A percentile compares a stretch with the other conserved stretches of the same genome.
These are phyloP conservation scores for Pelargonium myrrhifolium DNA, from an alignment of 441 rosid genomes.

Conservation along the genomic window DNA sequence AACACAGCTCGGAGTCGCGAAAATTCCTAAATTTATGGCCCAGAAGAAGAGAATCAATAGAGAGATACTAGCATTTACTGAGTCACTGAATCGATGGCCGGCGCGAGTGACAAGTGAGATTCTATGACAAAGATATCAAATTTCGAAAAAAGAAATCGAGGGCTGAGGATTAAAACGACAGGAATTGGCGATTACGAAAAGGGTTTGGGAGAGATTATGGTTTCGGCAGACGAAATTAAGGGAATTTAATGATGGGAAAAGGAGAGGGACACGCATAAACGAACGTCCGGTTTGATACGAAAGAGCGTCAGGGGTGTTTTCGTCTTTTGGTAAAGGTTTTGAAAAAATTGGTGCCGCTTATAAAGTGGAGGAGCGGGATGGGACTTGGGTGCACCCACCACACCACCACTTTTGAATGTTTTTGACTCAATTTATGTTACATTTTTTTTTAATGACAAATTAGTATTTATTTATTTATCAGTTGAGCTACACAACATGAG, in stretches of 20 bases:
- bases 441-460: no score
- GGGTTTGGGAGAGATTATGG: slow-evolving; percentile 2
- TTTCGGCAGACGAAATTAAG: neutral
- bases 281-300: neutral
- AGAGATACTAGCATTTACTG: slow-evolving; percentile 2
- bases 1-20: slow-evolving; percentile 7
- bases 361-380: slow-evolving; percentile 21
- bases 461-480: no score
- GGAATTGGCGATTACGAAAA: neutral
- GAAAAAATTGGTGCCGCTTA: slow-evolving; percentile 23
- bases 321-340: neutral
- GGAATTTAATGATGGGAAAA: slow-evolving; percentile 7
- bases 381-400: neutral
- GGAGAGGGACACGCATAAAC: neutral
- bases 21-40: slow-evolving; percentile 21
- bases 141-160: neutral
- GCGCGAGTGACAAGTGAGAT: neutral
- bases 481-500: no score
- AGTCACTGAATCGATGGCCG: slow-evolving; percentile 24
- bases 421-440: no score
- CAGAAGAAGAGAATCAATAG: neutral
- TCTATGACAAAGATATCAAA: neutral
- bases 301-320: slow-evolving; percentile 17
- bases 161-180: neutral
- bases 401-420: neutral